Conservation (phyloP, 306 rosid genomes). For the Trifolium repens region DNA sequence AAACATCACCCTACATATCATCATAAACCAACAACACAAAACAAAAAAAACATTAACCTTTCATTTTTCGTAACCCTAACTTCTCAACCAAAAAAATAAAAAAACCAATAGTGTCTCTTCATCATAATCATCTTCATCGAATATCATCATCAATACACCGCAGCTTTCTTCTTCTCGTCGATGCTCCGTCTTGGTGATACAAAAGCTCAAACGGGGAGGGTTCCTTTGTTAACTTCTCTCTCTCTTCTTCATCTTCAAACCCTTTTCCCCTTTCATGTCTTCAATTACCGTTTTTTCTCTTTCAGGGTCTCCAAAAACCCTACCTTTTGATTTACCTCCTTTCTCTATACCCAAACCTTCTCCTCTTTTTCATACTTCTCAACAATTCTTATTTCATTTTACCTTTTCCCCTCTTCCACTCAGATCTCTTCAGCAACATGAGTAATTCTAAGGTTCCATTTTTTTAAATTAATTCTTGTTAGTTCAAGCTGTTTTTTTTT, state of each 20-base stretch:
- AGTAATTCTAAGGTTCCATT: slow-evolving; percentile 70
- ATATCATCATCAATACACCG: slow-evolving; percentile 3
- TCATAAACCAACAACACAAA: too few species aligned
- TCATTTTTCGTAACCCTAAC: too few species aligned
- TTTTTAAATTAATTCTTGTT: neutral
- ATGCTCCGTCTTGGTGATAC: slow-evolving; percentile 42
- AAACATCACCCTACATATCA: too few species aligned
- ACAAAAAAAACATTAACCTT: too few species aligned
- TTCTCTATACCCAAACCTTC: slow-evolving; percentile 45
- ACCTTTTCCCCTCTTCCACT: slow-evolving; percentile 35
- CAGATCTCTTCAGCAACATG: slow-evolving; percentile 51
- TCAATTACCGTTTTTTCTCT: slow-evolving; percentile 56
- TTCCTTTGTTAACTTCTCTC: slow-evolving; percentile 66
- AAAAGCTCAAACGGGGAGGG: slow-evolving; percentile 61
- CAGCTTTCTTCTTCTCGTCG: slow-evolving; percentile 30
- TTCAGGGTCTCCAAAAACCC: slow-evolving; percentile 82
- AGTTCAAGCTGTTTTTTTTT: neutral
- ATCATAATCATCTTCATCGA: too few species aligned
- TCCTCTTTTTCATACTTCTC: slow-evolving; percentile 13
- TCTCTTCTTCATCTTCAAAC: slow-evolving; percentile 48
- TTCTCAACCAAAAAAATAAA: too few species aligned
- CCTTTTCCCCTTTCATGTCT: slow-evolving; percentile 83
- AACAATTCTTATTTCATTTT: slow-evolving; percentile 35
- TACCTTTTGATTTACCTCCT: slow-evolving; percentile 52
- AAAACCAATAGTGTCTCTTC: too few species aligned